Evolutionary conservation across 2,329 filamentous ascomycete genomes (phyloP), one percentile per base, ranked within the genome.

Genomic region (Teratosphaeria gauchensis): DNA sequence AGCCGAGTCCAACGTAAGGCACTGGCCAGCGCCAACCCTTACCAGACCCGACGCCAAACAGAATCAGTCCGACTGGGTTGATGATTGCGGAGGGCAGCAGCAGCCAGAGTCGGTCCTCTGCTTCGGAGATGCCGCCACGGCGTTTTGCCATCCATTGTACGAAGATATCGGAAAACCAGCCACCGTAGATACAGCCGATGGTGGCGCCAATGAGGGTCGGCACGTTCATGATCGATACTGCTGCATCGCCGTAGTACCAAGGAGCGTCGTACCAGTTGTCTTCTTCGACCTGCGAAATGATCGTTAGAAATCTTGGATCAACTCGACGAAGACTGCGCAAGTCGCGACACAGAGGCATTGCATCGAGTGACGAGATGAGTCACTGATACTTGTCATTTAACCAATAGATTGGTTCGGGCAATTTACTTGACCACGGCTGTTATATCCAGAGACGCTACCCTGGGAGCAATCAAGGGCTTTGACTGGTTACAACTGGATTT

Each of bases 211-310:
- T 79, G 1, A 82, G 66, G 3, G 77, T 81, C 0, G 82, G 81
- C 1, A 84, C 72, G 60, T 82, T 82, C 80, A 84, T 83, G 56
- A 84, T 78, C 1, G 80, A 81, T 3, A 82, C 78, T 1, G 76
- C 76, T 1, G 77, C 76, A 58, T 82, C 76, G 38, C 71, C 74
- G 66, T 84, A 84, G 67, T 82, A 78, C 76, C 79, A 84, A 0
- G 82, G 82, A 9, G 73, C 69, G 0, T 71, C 76, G 30, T 77
- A 78, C 78, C 80, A 84, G 62, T 78, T 78, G 61, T 82, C 80
- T 63, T 84, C 79, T 65, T 83, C 76, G 1, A 48, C 42, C 42
- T 48, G 42, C n/a, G 16, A 1, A 11, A n/a, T 19, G 42, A 48
- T 21, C 2, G 42, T 48, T n/a, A 48, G 42, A 21, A 21, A 19